Conservation (phyloP, 140 eudicot genomes). For the Oenanthe javanica region DNA sequence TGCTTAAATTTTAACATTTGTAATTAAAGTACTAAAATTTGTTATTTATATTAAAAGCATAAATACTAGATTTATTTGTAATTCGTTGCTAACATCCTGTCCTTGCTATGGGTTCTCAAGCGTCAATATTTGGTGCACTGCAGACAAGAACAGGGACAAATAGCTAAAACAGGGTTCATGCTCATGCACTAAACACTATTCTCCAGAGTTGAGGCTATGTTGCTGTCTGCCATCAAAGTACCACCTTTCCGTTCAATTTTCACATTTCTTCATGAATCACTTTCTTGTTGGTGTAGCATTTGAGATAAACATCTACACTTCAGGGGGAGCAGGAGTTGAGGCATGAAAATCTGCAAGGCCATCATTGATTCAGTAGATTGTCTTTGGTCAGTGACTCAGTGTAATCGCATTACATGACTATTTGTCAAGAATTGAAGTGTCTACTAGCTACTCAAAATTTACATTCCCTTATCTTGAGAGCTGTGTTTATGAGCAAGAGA, state of each 20-base stretch:
- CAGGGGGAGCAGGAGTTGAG: not conserved
- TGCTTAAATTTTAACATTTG: not conserved
- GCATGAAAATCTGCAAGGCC: not conserved
- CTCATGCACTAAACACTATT: conserved; percentile 37
- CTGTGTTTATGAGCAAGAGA: not conserved
- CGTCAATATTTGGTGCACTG: conserved; percentile 13
- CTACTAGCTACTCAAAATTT: not conserved
- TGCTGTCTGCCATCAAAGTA: not conserved
- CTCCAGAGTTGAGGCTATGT: conserved; percentile 20
- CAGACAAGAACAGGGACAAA: conserved; percentile 57
- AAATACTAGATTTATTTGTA: not conserved
- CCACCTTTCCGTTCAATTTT: not conserved
- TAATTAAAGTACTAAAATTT: not conserved
- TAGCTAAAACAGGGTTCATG: conserved; percentile 43
- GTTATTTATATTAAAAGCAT: not conserved
- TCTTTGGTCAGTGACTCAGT: not conserved
- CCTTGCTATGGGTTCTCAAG: not conserved
- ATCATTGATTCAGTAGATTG: conserved; percentile 7
- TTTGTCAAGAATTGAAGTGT: conserved; percentile 13
- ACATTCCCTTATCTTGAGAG: not conserved
- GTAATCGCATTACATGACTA: not conserved
- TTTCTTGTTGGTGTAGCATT: not conserved
- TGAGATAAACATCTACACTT: not conserved
- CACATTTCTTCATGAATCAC: not conserved
- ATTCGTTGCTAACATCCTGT: not conserved